These are phyloP conservation scores for Vitis hybrid DNA, from an alignment of 177 flowering plant species.

Conservation along the genomic window DNA sequence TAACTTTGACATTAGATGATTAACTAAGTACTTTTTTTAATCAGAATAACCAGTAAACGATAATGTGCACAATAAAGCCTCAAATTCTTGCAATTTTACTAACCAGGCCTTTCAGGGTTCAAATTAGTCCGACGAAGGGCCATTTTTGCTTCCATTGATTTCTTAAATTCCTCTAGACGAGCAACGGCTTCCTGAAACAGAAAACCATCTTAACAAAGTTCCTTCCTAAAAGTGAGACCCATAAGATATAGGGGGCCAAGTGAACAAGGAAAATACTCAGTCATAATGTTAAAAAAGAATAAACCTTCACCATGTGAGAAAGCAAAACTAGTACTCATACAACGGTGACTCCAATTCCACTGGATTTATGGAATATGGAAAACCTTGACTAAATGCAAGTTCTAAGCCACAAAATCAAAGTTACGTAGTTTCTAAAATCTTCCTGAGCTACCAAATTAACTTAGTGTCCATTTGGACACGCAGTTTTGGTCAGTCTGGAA, in stretches of 20 bases:
- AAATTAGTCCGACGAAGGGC: conserved; percentile 77
- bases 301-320: background rate
- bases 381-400: background rate
- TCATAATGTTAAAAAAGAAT: too few species aligned
- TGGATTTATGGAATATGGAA: background rate
- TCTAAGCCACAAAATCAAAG: background rate
- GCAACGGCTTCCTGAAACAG: conserved; percentile 70
- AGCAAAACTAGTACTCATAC: background rate
- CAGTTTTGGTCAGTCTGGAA: too few species aligned
- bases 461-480: background rate
- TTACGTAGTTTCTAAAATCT: background rate
- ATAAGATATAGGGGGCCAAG: background rate
- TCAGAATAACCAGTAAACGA: background rate
- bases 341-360: background rate
- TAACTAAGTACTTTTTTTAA: too few species aligned
- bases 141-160: conserved; percentile 80
- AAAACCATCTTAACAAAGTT: background rate
- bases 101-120: conserved; percentile 95
- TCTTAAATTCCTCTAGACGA: conserved; percentile 82
- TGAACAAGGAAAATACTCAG: background rate
- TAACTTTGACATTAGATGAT: too few species aligned
- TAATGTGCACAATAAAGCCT: background rate
- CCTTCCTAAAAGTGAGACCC: background rate
- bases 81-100: conserved; percentile 13
- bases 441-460: background rate